Evolutionary conservation across 2,329 filamentous ascomycete genomes (phyloP).

Genomic region (Cytospora mali): DNA sequence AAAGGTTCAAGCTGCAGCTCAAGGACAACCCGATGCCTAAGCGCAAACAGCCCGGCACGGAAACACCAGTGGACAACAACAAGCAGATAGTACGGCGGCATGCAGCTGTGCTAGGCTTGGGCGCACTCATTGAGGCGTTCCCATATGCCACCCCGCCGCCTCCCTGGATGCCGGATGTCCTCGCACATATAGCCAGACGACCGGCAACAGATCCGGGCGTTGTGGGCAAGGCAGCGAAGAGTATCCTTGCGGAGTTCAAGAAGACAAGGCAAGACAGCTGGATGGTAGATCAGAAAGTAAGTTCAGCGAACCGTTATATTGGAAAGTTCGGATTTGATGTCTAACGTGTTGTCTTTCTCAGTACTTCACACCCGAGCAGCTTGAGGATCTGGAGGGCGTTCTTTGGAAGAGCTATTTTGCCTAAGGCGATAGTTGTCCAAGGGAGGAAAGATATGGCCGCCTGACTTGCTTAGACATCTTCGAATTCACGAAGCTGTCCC

Average conservation of each 20-base stretch:
- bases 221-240: conserved; percentile 94
- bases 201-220: conserved; percentile 88
- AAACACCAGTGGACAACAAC: conserved; percentile 71
- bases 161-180: conserved; percentile 87
- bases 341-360: conserved; percentile 42
- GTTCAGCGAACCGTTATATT: conserved; percentile 34
- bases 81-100: conserved; percentile 81
- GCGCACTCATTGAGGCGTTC: conserved; percentile 91
- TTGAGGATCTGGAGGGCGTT: conserved; percentile 94
- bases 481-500: not conserved
- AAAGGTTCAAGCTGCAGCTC: conserved; percentile 78
- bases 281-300: conserved; percentile 95
- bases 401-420: conserved; percentile 99
- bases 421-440: conserved; percentile 43
- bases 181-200: conserved; percentile 80
- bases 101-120: conserved; percentile 87
- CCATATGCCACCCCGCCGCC: conserved; percentile 94
- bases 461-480: not conserved
- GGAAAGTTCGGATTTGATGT: not conserved
- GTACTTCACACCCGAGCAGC: conserved; percentile 87
- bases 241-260: conserved; percentile 94
- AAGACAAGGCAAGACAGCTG: conserved; percentile 99
- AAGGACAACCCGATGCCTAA: conserved; percentile 85
- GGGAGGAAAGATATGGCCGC: not conserved
- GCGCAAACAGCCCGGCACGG: conserved; percentile 63